Conservation (phyloP, 352 stramenopile genomes). For the Pelagophyceae sp. region DNA sequence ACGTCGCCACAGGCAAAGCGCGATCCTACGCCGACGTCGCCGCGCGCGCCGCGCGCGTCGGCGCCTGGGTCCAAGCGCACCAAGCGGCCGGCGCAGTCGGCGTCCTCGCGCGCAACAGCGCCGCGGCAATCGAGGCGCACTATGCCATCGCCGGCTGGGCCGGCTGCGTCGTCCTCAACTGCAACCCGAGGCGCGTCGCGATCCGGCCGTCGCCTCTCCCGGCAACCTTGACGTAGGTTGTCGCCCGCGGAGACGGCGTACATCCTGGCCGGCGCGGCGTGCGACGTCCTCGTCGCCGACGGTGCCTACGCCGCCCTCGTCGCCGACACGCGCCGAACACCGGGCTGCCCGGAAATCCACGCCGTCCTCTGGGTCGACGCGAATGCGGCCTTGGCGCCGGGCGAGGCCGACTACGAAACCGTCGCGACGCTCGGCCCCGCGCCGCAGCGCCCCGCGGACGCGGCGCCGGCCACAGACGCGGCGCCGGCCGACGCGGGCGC, state of each 20-base stretch:
- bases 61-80: neutral
- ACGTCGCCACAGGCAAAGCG: neutral
- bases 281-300: conserved; percentile 10
- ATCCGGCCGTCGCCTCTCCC: neutral
- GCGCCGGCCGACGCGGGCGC: neutral
- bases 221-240: neutral
- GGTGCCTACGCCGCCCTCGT: neutral
- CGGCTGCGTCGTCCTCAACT: conserved; percentile 12
- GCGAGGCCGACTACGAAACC: neutral
- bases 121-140: neutral
- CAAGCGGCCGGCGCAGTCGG: neutral
- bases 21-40: neutral
- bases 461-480: neutral
- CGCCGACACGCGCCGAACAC: neutral
- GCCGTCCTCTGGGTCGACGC: neutral
- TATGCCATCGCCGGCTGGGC: conserved; percentile 6
- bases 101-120: neutral
- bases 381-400: neutral
- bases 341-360: neutral
- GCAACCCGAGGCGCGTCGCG: neutral
- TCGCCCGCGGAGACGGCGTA: neutral
- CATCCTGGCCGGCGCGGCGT: neutral
- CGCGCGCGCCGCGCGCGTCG: neutral
- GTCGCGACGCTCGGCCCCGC: neutral
- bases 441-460: neutral